phyloP scores from a whole-genome alignment of 805 yeast genomes.

The Hanseniaspora occidentalis region DNA sequence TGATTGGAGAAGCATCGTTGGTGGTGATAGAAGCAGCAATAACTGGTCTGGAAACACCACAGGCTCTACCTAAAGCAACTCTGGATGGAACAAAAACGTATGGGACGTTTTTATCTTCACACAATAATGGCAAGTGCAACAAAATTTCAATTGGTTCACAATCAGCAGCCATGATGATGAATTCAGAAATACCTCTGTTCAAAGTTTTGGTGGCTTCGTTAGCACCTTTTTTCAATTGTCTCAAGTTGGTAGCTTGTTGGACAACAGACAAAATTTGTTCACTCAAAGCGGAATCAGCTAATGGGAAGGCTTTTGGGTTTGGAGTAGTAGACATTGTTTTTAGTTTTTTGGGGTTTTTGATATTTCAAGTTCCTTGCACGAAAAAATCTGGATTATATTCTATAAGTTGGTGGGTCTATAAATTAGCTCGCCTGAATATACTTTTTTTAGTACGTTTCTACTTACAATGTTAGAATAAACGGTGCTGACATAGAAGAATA shows the following conservation, averaged over 20 bases:
- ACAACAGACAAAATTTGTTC: constrained; percentile 96
- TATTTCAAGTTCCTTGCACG: constrained; percentile 35
- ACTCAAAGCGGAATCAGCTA: constrained; percentile 89
- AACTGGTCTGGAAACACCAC: constrained; percentile 99
- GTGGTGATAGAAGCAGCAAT: constrained; percentile 97
- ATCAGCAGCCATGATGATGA: constrained; percentile 99
- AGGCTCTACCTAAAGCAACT: constrained; percentile 98
- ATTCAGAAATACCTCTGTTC: constrained; percentile 99
- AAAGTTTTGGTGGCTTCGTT: constrained; percentile 98
- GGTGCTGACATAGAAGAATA: too few species aligned
- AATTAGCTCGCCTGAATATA: constrained; percentile 28
- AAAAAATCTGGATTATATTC: constrained; percentile 7
- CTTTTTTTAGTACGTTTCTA: not conserved
- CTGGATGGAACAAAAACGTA: constrained; percentile 98
- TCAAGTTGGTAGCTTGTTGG: constrained; percentile 94
- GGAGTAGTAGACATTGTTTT: constrained; percentile 56
- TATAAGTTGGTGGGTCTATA: constrained; percentile 1
- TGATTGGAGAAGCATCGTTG: constrained; percentile 95
- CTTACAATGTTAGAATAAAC: not conserved
- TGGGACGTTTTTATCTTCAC: constrained; percentile 99
- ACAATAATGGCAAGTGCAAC: constrained; percentile 89
- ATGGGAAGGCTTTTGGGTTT: constrained; percentile 98
- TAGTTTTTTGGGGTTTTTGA: not conserved
- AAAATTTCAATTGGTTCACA: constrained; percentile 98
- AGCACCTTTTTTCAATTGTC: constrained; percentile 99